Percentiles rank a stretch among this genome's conserved stretches.
Conservation (phyloP, 306 rosid genomes). For the Geum urbanum region DNA sequence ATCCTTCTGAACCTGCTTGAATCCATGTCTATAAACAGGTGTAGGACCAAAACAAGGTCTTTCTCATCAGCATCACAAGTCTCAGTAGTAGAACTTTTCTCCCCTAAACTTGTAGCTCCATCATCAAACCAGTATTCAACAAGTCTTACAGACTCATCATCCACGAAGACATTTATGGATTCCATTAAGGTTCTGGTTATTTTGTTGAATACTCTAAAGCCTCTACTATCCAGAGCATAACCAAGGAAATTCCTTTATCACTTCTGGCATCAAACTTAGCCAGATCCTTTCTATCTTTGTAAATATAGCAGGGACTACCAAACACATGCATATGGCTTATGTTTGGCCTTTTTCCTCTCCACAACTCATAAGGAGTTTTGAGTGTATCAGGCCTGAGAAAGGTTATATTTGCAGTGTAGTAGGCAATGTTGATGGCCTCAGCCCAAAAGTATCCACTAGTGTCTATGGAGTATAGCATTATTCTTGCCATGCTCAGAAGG, state of each 20-base stretch:
- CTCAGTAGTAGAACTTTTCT: too few relatives aligned
- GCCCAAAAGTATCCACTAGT: background rate
- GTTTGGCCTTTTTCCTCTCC: background rate
- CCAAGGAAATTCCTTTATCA: background rate
- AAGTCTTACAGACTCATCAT: too few relatives aligned
- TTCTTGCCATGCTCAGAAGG: background rate
- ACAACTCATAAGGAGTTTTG: background rate
- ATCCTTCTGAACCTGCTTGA: too few relatives aligned
- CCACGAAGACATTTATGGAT: too few relatives aligned
- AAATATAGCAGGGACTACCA: background rate
- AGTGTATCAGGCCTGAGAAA: background rate
- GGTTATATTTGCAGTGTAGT: background rate
- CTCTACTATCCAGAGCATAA: background rate
- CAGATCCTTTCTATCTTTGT: background rate
- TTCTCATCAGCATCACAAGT: too few relatives aligned
- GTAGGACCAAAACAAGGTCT: too few relatives aligned
- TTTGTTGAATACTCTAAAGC: background rate
- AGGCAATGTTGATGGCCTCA: background rate
- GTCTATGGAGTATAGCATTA: accelerated
- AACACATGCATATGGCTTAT: background rate
- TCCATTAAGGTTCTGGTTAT: too few relatives aligned
- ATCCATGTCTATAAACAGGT: too few relatives aligned
- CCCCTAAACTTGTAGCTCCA: too few relatives aligned
- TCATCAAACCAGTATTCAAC: too few relatives aligned
- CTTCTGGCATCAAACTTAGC: background rate